A percentile compares a stretch with the other conserved stretches of the same genome.
phyloP scores from a whole-genome alignment of 2,329 filamentous ascomycete species.

The Trichoderma sp. region DNA sequence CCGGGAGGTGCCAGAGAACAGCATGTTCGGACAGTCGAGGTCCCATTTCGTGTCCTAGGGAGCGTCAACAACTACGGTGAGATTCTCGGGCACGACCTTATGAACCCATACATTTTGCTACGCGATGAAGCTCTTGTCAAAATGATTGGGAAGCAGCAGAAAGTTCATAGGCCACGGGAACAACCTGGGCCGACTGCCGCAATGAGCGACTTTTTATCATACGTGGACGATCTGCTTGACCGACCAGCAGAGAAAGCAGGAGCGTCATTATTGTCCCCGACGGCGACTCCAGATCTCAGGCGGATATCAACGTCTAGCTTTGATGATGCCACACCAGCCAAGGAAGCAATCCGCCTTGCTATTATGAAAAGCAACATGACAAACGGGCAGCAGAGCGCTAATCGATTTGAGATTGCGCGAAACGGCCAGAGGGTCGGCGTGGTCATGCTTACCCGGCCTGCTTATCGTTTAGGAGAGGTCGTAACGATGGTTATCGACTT shows the following conservation, averaged over 20 bases:
- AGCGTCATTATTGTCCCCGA: slow-evolving; percentile 72
- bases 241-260: slow-evolving; percentile 58
- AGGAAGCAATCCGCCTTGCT: slow-evolving; percentile 87
- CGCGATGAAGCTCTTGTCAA: slow-evolving; percentile 77
- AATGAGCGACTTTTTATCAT: slow-evolving; percentile 71
- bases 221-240: slow-evolving; percentile 75
- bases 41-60: slow-evolving; percentile 90
- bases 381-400: slow-evolving; percentile 75
- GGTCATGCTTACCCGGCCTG: slow-evolving; percentile 83
- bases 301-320: slow-evolving; percentile 52
- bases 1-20: slow-evolving; percentile 77
- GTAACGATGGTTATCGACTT: slow-evolving; percentile 87
- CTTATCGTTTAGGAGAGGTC: slow-evolving; percentile 86
- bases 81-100: slow-evolving; percentile 88
- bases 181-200: slow-evolving; percentile 44
- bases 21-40: slow-evolving; percentile 85
- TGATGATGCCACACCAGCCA: slow-evolving; percentile 65
- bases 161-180: slow-evolving; percentile 35
- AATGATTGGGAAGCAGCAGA: slow-evolving; percentile 41
- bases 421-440: slow-evolving; percentile 91
- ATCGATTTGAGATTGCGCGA: slow-evolving; percentile 92
- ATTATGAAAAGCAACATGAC: slow-evolving; percentile 81
- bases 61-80: slow-evolving; percentile 90
- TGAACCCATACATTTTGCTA: slow-evolving; percentile 89
- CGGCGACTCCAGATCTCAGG: slow-evolving; percentile 60